Evolutionary conservation across 2,329 filamentous ascomycete genomes (phyloP), one percentile per base, ranked within the genome.

Genomic region (Diatrype stigma): DNA sequence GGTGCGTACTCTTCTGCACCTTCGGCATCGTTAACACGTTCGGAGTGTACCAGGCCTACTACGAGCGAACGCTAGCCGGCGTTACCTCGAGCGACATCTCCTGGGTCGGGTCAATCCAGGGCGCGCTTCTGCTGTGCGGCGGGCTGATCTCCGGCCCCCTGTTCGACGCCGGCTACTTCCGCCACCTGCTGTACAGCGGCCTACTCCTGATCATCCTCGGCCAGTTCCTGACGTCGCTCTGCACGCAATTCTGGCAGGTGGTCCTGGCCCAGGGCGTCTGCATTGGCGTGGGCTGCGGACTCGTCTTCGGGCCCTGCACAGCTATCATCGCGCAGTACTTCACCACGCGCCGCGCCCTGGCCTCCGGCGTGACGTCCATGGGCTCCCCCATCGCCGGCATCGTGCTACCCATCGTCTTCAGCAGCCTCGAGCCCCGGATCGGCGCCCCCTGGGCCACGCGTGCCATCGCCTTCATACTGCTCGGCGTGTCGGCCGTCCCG

Each of bases 31-130:
- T 51, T 12, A 55, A 78, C 47, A 73, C 72, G 10, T 80, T 76
- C 64, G 77, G 76, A 49, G 71, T 72, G 42, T 79, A 76, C 56
- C 76, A 79, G 59, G 73, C 75, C 21, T 79, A 78, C 57, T 80
- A 80, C 63, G 71, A 75, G 6, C 55, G 64, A 37, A 49, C 35
- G 35, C 34, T 53, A 21, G n/a, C 56, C 16, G 44, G 51, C 19
- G 64, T 68, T 50, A 69, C 73, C 2, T 70, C 74, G 17, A 77
- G 73, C 45, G 57, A 68, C 28, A 78, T 80, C 54, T 73, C 76
- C 37, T 79, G 76, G 74, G 77, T 80, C 48, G 76, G 77, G 45
- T 75, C 76, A 1, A 63, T 78, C 30, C 74, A 78, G 51, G 71
- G 74, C 3, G 78, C 78, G 56, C 70, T 81, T 23, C 68, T 81